Evolutionary conservation across 1,139 yeast genomes (phyloP).

Genomic region (Suhomyces wounanorum): DNA sequence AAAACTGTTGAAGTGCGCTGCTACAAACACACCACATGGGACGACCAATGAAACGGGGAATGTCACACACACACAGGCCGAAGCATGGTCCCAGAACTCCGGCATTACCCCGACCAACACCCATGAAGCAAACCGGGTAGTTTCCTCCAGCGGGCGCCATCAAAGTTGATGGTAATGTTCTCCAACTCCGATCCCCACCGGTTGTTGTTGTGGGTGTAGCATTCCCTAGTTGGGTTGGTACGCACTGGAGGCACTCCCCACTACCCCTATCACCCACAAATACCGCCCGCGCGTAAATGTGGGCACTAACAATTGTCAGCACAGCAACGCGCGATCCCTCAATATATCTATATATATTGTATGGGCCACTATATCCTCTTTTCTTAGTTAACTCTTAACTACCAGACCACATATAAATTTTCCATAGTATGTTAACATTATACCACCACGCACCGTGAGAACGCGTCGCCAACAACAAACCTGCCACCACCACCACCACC

Average conservation of each 20-base stretch:
- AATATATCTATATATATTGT: conserved; percentile 12
- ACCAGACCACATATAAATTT: conserved; percentile 15
- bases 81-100: no score
- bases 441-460: conserved; percentile 12
- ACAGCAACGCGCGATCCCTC: conserved; percentile 15
- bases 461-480: conserved; percentile 1
- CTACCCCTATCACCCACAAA: conserved; percentile 3
- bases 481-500: neutral
- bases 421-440: conserved; percentile 13
- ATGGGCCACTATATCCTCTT: conserved; percentile 11
- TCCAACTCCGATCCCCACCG: neutral
- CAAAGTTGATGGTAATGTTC: no score
- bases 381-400: conserved; percentile 14
- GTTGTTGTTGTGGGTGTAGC: neutral
- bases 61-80: no score
- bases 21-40: neutral
- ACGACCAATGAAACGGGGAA: neutral
- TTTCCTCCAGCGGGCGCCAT: no score
- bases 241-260: neutral
- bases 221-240: neutral
- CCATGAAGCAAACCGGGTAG: no score
- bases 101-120: no score
- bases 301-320: conserved; percentile 23
- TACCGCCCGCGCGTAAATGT: conserved; percentile 17
- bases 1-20: neutral